Evolutionary conservation across 176 grass and related monocot genomes (phyloP), one percentile per base, ranked within the genome.

Genomic region (Rhynchospora pubera): DNA sequence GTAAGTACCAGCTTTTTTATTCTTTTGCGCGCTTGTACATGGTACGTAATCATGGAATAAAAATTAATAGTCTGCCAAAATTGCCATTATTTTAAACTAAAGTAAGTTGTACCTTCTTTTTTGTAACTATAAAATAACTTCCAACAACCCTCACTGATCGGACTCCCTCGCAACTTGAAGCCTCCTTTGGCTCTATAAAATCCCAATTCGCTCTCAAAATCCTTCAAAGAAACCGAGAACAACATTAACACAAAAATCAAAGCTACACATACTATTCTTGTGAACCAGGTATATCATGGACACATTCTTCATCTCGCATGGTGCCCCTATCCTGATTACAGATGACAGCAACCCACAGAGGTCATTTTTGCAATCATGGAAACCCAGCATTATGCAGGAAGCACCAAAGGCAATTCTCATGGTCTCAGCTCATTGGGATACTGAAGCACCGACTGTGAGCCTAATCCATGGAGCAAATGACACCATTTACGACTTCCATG

Each of bases 391-490:
- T 7, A 28, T 86, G 30, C 56, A 74, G 15, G 77, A 63, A 62
- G 11, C 21, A 6, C 90, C 92, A 60, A 89, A 79, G n/a, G 88
- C 91, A 66, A 92, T 97, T 64, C 87, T 97, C 46, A 1, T 97
- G 26, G 85, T 97, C 5, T 94, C 94, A 1, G 92, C 71, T 10
- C 94, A 97, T 81, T 94, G 92, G 92, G 92, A 94, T 65, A 94
- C 92, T 48, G 65, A 72, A 32, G 26, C 57, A 68, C 91, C 88
- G 44, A 43, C 67, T 16, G 88, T 97, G 23, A 94, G 81, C 82
- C 88, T 79, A 65, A 61, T 88, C 65, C 75, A 73, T 58, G 92
- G 90, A 57, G 26, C 3, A 78, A 91, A 92, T 69, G 71, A 85
- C 65, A 91, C 85, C 88, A 92, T 94, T 84, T 14, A 94, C 13